Conservation (phyloP, 78 protist species). For the Dictyostelium purpureum region DNA sequence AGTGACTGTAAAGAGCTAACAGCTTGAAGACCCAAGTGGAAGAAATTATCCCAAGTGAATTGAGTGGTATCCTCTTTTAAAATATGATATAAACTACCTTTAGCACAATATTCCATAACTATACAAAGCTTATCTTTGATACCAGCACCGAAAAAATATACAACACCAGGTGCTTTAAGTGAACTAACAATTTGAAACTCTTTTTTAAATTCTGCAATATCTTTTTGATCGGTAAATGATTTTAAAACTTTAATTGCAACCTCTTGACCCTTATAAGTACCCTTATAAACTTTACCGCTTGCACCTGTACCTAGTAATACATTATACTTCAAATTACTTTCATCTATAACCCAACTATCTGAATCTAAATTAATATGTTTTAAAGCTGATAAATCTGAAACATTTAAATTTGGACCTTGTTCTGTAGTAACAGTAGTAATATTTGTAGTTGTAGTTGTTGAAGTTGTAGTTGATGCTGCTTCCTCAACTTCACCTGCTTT, state of each 20-base stretch:
- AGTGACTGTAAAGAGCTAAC: slow-evolving; percentile 48
- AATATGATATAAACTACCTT: slow-evolving; percentile 73
- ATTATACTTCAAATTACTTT: not conserved
- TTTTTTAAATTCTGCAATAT: slow-evolving; percentile 78
- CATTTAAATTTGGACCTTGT: not conserved
- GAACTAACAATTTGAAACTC: slow-evolving; percentile 85
- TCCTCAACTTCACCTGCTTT: not conserved
- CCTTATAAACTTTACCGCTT: slow-evolving; percentile 80
- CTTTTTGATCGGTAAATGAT: slow-evolving; percentile 58
- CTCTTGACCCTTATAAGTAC: slow-evolving; percentile 45
- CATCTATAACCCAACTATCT: slow-evolving; percentile 63
- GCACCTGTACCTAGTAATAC: slow-evolving; percentile 64
- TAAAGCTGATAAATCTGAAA: slow-evolving; percentile 43
- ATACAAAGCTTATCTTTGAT: slow-evolving; percentile 75
- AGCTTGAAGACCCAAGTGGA: slow-evolving; percentile 38
- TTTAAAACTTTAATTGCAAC: slow-evolving; percentile 83
- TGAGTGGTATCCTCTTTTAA: slow-evolving; percentile 44
- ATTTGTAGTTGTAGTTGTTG: slow-evolving; percentile 23
- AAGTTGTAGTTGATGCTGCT: not conserved
- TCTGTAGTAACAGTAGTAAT: not conserved
- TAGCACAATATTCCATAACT: slow-evolving; percentile 82
- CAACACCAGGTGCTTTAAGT: slow-evolving; percentile 59
- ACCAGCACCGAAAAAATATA: slow-evolving; percentile 72
- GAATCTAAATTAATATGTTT: slow-evolving; percentile 59
- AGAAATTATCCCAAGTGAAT: slow-evolving; percentile 42